Evolutionary conservation across 306 rosid species (phyloP).

Genomic region (Delonix regia): DNA sequence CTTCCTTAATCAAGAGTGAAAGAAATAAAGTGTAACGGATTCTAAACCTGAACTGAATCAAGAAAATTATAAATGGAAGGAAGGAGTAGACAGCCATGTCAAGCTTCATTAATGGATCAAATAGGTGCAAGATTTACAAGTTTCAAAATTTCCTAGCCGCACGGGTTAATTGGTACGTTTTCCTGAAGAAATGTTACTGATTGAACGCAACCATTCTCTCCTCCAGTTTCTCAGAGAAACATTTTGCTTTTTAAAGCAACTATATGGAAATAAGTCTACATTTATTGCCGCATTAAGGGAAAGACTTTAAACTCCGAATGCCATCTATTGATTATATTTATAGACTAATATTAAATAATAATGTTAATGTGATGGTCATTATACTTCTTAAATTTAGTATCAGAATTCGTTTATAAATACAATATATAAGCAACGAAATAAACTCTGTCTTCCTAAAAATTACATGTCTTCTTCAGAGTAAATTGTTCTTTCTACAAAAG

Average conservation of each 20-base stretch:
- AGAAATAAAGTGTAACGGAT: not conserved
- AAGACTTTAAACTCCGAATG: not conserved
- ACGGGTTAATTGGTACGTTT: not conserved
- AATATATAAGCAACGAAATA: too few relatives aligned
- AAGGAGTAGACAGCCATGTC: not conserved
- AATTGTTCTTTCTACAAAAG: not conserved
- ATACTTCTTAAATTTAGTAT: not conserved
- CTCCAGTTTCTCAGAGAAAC: not conserved
- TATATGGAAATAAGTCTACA: not conserved
- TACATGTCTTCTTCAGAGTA: not conserved
- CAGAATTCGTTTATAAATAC: not conserved
- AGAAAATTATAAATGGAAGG: not conserved
- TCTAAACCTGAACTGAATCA: not conserved
- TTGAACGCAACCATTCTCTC: not conserved
- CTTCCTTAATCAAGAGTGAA: too few relatives aligned
- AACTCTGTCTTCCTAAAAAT: not conserved
- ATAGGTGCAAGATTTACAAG: not conserved
- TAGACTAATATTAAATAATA: not conserved
- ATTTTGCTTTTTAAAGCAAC: not conserved
- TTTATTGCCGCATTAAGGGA: not conserved
- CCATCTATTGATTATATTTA: not conserved
- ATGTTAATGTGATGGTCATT: not conserved
- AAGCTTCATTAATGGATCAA: slow-evolving; percentile 1
- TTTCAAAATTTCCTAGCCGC: not conserved
- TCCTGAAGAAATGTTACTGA: not conserved